Conservation (phyloP, 2,329 filamentous ascomycete species). For the Xylariaceae sp. region DNA sequence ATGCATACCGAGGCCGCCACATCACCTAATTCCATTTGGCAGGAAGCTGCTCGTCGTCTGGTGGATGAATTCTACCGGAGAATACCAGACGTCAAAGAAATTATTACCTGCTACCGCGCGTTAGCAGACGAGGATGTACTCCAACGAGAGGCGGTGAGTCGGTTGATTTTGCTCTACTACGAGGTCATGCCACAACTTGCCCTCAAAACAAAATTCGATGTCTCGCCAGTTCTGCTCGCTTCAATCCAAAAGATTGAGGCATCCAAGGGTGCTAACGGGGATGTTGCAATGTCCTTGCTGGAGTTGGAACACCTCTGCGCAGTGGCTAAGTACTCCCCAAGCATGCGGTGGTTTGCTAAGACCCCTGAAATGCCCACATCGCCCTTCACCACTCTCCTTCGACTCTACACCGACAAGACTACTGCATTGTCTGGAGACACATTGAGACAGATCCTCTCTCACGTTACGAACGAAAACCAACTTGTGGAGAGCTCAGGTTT, state of each 20-base stretch:
- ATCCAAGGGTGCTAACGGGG: slow-evolving; percentile 44
- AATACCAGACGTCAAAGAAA: slow-evolving; percentile 75
- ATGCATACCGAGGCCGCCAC: slow-evolving; percentile 49
- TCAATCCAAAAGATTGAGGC: slow-evolving; percentile 59
- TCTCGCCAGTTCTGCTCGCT: slow-evolving; percentile 68
- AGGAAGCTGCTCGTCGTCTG: slow-evolving; percentile 61
- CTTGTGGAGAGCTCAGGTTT: slow-evolving; percentile 54
- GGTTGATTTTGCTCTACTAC: slow-evolving; percentile 79
- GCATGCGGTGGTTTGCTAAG: slow-evolving; percentile 88
- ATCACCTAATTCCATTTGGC: slow-evolving; percentile 56
- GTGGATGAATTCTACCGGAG: slow-evolving; percentile 70
- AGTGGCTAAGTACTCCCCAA: slow-evolving; percentile 73
- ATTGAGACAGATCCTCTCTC: slow-evolving; percentile 51
- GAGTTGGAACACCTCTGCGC: slow-evolving; percentile 77
- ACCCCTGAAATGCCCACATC: slow-evolving; percentile 58
- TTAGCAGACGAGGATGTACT: slow-evolving; percentile 64
- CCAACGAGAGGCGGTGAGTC: slow-evolving; percentile 72
- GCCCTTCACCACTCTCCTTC: slow-evolving; percentile 67
- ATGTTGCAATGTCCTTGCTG: slow-evolving; percentile 55
- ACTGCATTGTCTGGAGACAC: slow-evolving; percentile 45
- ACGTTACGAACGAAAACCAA: slow-evolving; percentile 60
- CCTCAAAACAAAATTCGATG: slow-evolving; percentile 80
- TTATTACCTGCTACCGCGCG: slow-evolving; percentile 67
- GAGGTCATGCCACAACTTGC: slow-evolving; percentile 74
- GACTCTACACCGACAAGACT: slow-evolving; percentile 48